Percentiles rank a stretch among this genome's conserved stretches.
Evolutionary conservation across 2,329 filamentous ascomycete genomes (phyloP).

Genomic region (Rutstroemia sp.): DNA sequence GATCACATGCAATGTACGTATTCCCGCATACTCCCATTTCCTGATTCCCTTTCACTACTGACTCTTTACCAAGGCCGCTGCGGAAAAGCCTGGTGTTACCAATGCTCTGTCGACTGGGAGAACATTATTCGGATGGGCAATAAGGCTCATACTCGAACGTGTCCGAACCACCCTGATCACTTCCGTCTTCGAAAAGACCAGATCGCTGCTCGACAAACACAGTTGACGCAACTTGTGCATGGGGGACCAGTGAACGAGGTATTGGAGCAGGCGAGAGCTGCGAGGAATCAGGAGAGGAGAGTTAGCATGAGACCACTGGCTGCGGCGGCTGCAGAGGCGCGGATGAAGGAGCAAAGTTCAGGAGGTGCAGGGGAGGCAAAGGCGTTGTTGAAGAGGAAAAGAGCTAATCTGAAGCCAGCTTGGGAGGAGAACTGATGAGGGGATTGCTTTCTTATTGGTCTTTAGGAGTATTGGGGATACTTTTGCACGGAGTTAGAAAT

Average conservation of each 20-base stretch:
- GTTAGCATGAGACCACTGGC: conserved; percentile 12
- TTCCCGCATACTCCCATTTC: neutral
- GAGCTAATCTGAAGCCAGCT: neutral
- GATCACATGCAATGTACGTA: conserved; percentile 20
- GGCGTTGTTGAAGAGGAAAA: neutral
- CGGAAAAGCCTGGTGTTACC: conserved; percentile 20
- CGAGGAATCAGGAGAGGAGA: conserved; percentile 8
- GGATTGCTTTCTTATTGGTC: too few species aligned
- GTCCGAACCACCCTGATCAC: neutral
- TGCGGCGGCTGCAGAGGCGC: neutral
- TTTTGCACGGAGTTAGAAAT: too few species aligned
- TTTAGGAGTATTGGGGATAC: too few species aligned
- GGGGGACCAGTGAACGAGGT: conserved; percentile 16
- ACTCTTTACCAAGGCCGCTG: conserved; percentile 9
- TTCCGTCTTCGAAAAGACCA: neutral
- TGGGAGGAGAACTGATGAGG: neutral
- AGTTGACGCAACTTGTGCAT: conserved; percentile 14
- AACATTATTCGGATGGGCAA: conserved; percentile 17
- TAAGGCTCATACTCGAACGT: conserved; percentile 12
- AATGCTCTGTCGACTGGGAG: conserved; percentile 18
- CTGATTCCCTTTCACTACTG: neutral
- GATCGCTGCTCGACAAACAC: neutral
- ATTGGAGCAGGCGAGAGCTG: conserved; percentile 9
- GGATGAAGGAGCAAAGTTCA: neutral
- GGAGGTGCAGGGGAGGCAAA: neutral